Base-by-base conservation (phyloP, 192 early-diverging fungal species). In the Cladochytrium replicatum region DNA sequence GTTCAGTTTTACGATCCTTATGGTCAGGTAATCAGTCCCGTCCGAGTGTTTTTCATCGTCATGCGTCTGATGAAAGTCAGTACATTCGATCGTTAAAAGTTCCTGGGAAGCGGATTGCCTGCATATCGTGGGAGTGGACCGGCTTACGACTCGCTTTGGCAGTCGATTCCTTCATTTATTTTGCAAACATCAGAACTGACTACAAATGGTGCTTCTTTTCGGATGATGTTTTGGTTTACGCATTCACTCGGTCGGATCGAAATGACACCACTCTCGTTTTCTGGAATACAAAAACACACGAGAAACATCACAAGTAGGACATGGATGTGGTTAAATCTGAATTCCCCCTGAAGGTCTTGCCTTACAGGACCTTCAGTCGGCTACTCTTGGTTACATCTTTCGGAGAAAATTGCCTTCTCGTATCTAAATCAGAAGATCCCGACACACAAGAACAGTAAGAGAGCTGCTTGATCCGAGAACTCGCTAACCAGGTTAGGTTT, bases 151-250 rank as follows among this genome's bases (percentile, higher is more conserved):
- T 80, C 15, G 78, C 78, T 15, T 43, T 80, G 5, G 72, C 74
- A 2, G 75, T 80, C 24, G 78, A 80, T 42, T 69, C 69, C 1
- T 74, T 75, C 43, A 69, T 80, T 28, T 80, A 71, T 63, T 80
- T 80, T 55, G 75, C 72, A 6, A 78, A 80, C 58, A 64, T 80
- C 37, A 64, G 75, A 19, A 67, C 67, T 2, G 63, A 78, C 48
- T 76, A 79, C 42, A 60, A 64, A 32, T 75, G 70, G 69, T 55
- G 64, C 19, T 62, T 57, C 31, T 70, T 78, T 34, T 66, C 69
- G 3, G 25, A 55, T 1, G 66, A 78, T 46, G 64, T 72, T 2
- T 34, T 78, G 32, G 75, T 69, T 9, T 78, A 75, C 41, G 57
- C 72, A 0, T 71, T 57, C 37, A 57, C 58, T 32, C 52, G 64